Conservation (phyloP, 805 yeast species). For the Candida xiaguanensis region DNA sequence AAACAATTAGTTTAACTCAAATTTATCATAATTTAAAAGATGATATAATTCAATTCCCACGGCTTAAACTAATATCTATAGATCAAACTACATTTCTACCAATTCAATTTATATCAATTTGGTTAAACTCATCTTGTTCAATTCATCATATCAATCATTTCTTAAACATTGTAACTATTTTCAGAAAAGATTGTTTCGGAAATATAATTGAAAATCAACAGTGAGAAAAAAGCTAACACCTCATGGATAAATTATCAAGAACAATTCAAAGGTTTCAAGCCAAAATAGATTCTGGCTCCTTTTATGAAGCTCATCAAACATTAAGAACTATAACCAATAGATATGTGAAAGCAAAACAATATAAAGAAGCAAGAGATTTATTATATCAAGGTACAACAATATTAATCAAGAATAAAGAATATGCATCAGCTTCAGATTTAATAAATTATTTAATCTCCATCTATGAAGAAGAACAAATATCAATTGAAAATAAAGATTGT, state of each 20-base stretch:
- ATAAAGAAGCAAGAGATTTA: conserved; percentile 67
- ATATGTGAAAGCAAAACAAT: conserved; percentile 66
- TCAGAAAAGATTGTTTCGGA: neutral
- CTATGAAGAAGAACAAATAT: conserved; percentile 48
- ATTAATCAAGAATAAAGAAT: conserved; percentile 65
- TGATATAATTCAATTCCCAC: conserved; percentile 10
- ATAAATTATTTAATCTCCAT: conserved; percentile 69
- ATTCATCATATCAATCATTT: neutral
- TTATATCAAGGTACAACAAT: conserved; percentile 68
- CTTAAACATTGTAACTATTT: neutral
- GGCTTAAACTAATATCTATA: conserved; percentile 17
- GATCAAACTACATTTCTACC: conserved; percentile 16
- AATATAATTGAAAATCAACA: conserved; percentile 1
- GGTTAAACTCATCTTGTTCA: conserved; percentile 1
- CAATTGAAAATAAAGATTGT: conserved; percentile 33
- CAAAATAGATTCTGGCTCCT: conserved; percentile 70
- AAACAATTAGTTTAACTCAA: conserved; percentile 1
- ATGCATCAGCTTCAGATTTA: conserved; percentile 79
- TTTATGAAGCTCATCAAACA: conserved; percentile 95
- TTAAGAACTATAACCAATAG: conserved; percentile 86
- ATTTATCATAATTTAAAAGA: neutral
- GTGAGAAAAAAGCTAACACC: conserved; percentile 2
- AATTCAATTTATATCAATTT: neutral
- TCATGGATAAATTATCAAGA: conserved; percentile 45
- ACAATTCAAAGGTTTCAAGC: conserved; percentile 64